Base-by-base conservation (phyloP, 106 monocot genomes). In the Platanthera zijinensis region DNA sequence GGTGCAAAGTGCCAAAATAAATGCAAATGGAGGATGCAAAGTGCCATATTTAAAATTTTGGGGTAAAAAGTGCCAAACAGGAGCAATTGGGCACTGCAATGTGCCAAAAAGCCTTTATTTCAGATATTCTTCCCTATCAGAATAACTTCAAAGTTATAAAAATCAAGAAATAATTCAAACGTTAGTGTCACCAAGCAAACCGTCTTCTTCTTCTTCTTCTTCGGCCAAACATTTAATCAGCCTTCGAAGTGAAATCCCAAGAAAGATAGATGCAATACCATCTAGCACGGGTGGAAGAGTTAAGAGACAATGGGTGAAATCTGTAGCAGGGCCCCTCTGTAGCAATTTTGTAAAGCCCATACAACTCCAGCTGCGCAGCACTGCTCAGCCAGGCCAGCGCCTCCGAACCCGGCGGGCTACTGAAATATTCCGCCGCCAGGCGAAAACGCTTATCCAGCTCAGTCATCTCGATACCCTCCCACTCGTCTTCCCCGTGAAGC, bases 381-480 rank as follows among this genome's bases (percentile, higher is more conserved):
- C 53, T 74, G 63, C 80, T 80, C 30, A 94, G 76, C 59, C 77
- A 79, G n/a, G 81, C 73, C 79, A 94, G 11, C 50, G 64, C 77
- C 25, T 76, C 78, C 10, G 30, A 72, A 50, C 88, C 90, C 5
- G 45, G 25, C 11, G 48, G 67, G 50, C 84, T 83, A 46, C n/a
- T 75, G 8, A 68, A 48, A 79, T 80, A 94, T 46, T 79, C 77
- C 25, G 17, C 47, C 19, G 86, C 94, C 48, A 51, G 74, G 51
- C 52, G 71, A 59, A 90, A 94, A 8, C 79, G 77, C 83, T 86
- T 85, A 77, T 76, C 88, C 22, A 89, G 46, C 57, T 84, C 92
- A 71, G 85, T 92, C 75, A 78, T 85, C 84, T 92, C 92, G 0
- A 92, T 80, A 53, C 89, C 89, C 76, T 92, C 92, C 92, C 92